Percentiles rank a stretch among this genome's conserved stretches.
phyloP scores from a whole-genome alignment of 345 rosid species.

The Eutrema yunnanense region DNA sequence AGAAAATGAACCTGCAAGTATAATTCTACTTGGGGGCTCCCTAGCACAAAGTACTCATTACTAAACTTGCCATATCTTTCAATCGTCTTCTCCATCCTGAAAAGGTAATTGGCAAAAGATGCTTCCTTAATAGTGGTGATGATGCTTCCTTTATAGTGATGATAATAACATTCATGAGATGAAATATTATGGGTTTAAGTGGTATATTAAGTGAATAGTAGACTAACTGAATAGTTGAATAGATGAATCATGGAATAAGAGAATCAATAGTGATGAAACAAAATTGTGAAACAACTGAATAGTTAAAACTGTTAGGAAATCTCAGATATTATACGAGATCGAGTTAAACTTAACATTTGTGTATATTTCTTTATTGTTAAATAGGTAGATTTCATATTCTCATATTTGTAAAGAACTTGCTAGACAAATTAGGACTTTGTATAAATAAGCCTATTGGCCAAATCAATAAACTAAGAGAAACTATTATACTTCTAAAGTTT shows the following conservation, averaged over 20 bases:
- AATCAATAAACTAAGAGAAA: too few species aligned
- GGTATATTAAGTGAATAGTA: background rate
- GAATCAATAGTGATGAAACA: background rate
- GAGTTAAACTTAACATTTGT: too few species aligned
- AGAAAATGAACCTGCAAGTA: conserved; percentile 36
- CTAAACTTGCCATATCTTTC: conserved; percentile 39
- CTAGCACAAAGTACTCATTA: conserved; percentile 20
- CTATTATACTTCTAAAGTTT: too few species aligned
- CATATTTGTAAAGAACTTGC: too few species aligned
- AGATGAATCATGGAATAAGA: background rate
- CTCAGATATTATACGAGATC: too few species aligned
- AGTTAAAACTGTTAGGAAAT: too few species aligned
- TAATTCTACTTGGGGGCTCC: conserved; percentile 21
- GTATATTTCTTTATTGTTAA: too few species aligned
- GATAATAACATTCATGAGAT: background rate
- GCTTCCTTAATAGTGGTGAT: background rate
- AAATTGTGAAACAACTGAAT: background rate
- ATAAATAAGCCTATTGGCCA: too few species aligned
- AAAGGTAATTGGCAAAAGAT: background rate
- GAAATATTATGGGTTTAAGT: background rate
- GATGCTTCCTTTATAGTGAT: background rate
- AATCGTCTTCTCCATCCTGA: conserved; percentile 47
- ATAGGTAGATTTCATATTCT: too few species aligned
- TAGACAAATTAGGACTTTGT: too few species aligned
- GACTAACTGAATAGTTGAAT: background rate